phyloP scores from a whole-genome alignment of 2,329 filamentous ascomycete species.

The Trichoderma sp. region DNA sequence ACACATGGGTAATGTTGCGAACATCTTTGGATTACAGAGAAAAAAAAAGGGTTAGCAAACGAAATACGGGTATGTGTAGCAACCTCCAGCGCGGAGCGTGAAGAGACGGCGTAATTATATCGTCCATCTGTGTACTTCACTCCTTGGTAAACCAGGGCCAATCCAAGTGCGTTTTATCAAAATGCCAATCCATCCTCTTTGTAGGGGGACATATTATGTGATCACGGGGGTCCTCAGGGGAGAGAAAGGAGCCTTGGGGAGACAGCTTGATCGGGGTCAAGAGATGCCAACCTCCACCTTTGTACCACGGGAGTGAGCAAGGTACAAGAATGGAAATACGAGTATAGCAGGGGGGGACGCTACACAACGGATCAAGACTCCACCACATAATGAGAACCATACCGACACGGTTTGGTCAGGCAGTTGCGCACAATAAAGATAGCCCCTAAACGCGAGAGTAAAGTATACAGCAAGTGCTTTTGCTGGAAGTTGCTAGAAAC shows the following conservation, averaged over 20 bases:
- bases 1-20: conserved; percentile 99
- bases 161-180: conserved; percentile 52
- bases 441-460: conserved; percentile 90
- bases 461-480: conserved; percentile 63
- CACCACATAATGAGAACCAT: conserved; percentile 73
- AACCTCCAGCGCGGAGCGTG: conserved; percentile 57
- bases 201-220: conserved; percentile 40
- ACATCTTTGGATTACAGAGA: conserved; percentile 69
- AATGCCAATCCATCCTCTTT: conserved; percentile 47
- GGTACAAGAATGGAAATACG: conserved; percentile 73
- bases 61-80: conserved; percentile 52
- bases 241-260: conserved; percentile 55
- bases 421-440: conserved; percentile 85
- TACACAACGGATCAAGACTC: conserved; percentile 70
- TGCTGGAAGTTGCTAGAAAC: conserved; percentile 55
- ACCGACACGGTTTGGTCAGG: conserved; percentile 81
- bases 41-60: conserved; percentile 69
- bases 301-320: conserved; percentile 60
- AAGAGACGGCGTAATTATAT: conserved; percentile 48
- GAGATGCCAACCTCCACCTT: conserved; percentile 72
- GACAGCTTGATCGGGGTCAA: conserved; percentile 71
- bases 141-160: conserved; percentile 54
- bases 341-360: conserved; percentile 59
- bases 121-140: conserved; percentile 50
- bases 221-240: conserved; percentile 52